Evolutionary conservation across 371 early-diverging fungal species (phyloP).

Genomic region (Agmasoma carcini): DNA sequence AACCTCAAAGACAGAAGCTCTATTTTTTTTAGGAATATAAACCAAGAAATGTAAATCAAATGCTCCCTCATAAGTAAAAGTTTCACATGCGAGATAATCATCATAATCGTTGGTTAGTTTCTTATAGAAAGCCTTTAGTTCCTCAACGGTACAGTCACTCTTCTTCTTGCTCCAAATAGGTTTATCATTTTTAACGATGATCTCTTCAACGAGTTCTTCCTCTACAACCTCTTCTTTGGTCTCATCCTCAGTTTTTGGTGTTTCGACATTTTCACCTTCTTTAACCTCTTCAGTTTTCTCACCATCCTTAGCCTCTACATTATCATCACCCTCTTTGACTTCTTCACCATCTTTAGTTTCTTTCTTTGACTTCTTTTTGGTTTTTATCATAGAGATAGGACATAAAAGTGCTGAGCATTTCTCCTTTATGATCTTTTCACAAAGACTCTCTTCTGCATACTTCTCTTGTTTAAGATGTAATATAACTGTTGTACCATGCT

Average conservation of each 20-base stretch:
- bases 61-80: constrained; percentile 73
- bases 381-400: constrained; percentile 67
- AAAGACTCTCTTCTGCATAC: constrained; percentile 64
- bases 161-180: constrained; percentile 82
- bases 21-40: constrained; percentile 69
- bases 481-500: constrained; percentile 71
- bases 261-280: constrained; percentile 54
- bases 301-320: constrained; percentile 59
- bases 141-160: constrained; percentile 68
- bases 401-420: constrained; percentile 79
- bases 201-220: constrained; percentile 58
- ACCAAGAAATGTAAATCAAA: constrained; percentile 76
- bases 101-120: constrained; percentile 79
- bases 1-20: constrained; percentile 69
- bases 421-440: constrained; percentile 73
- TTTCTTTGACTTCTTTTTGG: constrained; percentile 52
- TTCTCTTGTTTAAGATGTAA: constrained; percentile 74
- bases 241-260: constrained; percentile 56
- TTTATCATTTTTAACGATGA: constrained; percentile 59
- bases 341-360: constrained; percentile 9
- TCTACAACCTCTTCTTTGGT: constrained; percentile 57
- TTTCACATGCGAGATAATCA: constrained; percentile 69
- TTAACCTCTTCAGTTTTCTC: constrained; percentile 53
- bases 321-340: constrained; percentile 55
- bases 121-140: constrained; percentile 79